A percentile compares a stretch with the other conserved stretches of the same genome.
Evolutionary conservation across 2,329 filamentous ascomycete species (phyloP).

Genomic region (Lachnellula occidentalis): DNA sequence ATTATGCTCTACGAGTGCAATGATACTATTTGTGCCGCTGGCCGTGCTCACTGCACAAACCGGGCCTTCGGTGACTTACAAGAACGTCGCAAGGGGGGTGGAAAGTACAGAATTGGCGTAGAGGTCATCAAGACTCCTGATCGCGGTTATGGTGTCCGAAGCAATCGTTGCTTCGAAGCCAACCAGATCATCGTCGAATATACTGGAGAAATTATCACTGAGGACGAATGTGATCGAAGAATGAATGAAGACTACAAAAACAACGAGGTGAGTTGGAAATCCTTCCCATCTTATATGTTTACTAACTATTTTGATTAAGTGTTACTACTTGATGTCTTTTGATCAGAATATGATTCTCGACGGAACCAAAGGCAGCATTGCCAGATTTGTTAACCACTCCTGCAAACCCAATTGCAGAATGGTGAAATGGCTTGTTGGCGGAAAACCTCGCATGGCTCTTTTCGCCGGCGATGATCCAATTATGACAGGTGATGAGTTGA

Average conservation of each 20-base stretch:
- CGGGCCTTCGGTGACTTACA: conserved; percentile 79
- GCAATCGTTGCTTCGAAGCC: conserved; percentile 79
- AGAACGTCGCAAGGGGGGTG: conserved; percentile 68
- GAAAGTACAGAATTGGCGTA: conserved; percentile 86
- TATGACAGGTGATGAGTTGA: conserved; percentile 91
- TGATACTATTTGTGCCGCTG: conserved; percentile 77
- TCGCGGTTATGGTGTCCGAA: conserved; percentile 85
- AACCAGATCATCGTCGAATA: conserved; percentile 99
- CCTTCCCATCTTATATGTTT: conserved; percentile 10
- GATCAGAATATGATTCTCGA: conserved; percentile 99
- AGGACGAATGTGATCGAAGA: conserved; percentile 84
- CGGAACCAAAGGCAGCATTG: conserved; percentile 90
- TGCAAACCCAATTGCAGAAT: conserved; percentile 95
- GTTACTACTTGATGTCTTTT: conserved; percentile 98
- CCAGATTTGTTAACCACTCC: conserved; percentile 96
- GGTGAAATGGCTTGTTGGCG: conserved; percentile 95
- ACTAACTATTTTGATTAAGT: conserved; percentile 45
- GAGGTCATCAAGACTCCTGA: conserved; percentile 89
- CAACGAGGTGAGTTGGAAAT: conserved; percentile 63
- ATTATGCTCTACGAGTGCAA: conserved; percentile 99
- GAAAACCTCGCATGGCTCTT: conserved; percentile 91
- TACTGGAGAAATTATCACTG: conserved; percentile 94
- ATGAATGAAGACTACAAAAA: conserved; percentile 94
- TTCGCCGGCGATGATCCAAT: conserved; percentile 89
- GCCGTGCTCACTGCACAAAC: conserved; percentile 71